Evolutionary conservation across 192 early-diverging fungal genomes (phyloP), one percentile per base, ranked within the genome.

Genomic region (Coemansia sp.): DNA sequence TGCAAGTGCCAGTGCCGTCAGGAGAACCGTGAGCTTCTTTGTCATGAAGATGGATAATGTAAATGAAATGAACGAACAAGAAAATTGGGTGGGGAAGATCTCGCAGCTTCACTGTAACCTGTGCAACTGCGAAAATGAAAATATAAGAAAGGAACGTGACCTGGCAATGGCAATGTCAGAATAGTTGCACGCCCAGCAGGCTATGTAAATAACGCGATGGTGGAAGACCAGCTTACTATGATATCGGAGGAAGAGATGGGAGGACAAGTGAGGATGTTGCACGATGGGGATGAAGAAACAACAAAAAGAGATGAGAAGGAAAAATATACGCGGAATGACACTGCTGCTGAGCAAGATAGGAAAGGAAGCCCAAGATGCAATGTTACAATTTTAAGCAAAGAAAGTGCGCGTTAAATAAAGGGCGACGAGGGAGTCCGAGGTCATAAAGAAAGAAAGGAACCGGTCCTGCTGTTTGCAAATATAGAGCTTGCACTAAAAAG

Each of bases 371-470:
- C 18, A 64, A 55, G 61, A 39, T 59, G 56, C 32, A 58, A 51
- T 70, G 67, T 71, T 60, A 66, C 67, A 64, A 73, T 72, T 72
- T 79, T 66, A 54, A 62, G 61, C 46, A 64, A 39, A 54, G 58
- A 45, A 61, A 21, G 41, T 42, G 49, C 41, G 64, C 40, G 42
- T 16, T 39, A 45, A 63, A 57, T 52, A 58, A 21, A 40, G 54
- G 61, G 68, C 49, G 18, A 63, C 36, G 51, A 62, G 41, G 42
- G 54, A 56, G 11, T 40, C 21, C 39, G 58, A 48, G 41, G 46
- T 32, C 37, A 39, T 37, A 46, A 54, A 62, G 21, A 36, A 36
- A 49, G 8, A 26, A 37, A 56, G 54, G 57, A 49, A 21, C 26
- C 16, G 63, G 39, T 62, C 46, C 56, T 71, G 49, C 51, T 52